These are phyloP conservation scores for Nannizziopsis barbatae DNA, from an alignment of 2,329 filamentous ascomycete genomes.

Conservation along the genomic window DNA sequence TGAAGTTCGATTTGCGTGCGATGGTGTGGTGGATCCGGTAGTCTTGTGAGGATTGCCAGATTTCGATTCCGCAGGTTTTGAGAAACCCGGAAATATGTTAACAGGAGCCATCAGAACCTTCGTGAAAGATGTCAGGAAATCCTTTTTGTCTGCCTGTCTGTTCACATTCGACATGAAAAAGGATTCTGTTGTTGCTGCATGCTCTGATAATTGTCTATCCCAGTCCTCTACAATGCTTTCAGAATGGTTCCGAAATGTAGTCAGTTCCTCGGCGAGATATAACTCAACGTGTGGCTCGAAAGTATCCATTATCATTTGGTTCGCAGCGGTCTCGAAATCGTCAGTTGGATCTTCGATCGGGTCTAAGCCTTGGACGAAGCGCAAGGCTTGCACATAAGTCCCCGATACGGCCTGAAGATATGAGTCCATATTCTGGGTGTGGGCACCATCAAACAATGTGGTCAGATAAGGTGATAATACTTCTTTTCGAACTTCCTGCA, in stretches of 20 bases:
- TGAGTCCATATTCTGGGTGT: conserved; percentile 58
- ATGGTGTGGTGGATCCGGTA: conserved; percentile 16
- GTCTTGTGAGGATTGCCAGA: conserved; percentile 20
- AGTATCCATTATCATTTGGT: conserved; percentile 55
- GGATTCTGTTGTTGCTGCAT: conserved; percentile 80
- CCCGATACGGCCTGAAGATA: conserved; percentile 82
- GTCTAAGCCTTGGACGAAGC: conserved; percentile 61
- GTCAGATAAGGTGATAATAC: conserved; percentile 76
- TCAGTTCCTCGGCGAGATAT: conserved; percentile 83
- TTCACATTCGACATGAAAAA: conserved; percentile 96
- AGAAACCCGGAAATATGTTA: conserved; percentile 67
- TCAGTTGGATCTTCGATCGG: conserved; percentile 50
- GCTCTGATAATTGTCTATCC: conserved; percentile 84
- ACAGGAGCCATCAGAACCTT: conserved; percentile 99
- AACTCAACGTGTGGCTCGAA: conserved; percentile 92
- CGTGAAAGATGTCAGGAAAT: conserved; percentile 92
- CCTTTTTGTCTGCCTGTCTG: conserved; percentile 86
- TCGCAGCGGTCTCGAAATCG: conserved; percentile 53
- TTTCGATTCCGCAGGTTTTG: conserved; percentile 42
- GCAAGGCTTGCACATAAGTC: conserved; percentile 73
- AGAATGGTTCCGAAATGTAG: conserved; percentile 67
- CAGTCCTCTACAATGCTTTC: conserved; percentile 68
- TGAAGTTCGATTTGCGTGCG: conserved; percentile 30
- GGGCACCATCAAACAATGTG: conserved; percentile 74
- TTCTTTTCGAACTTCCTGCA: conserved; percentile 74